Evolutionary conservation across 371 early-diverging fungal genomes (phyloP).

Genomic region (Mucor racemosus): DNA sequence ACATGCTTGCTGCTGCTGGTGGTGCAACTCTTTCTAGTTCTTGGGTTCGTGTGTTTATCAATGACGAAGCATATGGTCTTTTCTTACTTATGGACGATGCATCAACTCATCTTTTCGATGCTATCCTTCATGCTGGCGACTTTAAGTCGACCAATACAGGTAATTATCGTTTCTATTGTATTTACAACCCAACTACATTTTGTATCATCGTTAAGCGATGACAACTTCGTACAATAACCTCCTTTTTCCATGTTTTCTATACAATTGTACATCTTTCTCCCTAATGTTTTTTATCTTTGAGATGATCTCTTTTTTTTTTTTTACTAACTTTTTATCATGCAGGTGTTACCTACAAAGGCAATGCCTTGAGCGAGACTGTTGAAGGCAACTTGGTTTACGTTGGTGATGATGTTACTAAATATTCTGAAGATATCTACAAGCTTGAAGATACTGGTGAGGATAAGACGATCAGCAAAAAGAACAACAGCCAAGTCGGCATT

Average conservation of each 20-base stretch:
- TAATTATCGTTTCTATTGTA: neutral
- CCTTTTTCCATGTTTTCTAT: no score
- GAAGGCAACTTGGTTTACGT: conserved; percentile 47
- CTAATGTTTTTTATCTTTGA: no score
- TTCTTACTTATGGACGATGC: conserved; percentile 62
- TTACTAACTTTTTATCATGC: conserved; percentile 2
- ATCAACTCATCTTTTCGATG: conserved; percentile 50
- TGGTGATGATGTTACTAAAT: conserved; percentile 42
- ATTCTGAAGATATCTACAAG: conserved; percentile 51
- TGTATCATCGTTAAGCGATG: no score
- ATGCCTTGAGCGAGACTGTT: conserved; percentile 31
- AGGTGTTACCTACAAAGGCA: conserved; percentile 51
- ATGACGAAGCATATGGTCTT: conserved; percentile 57
- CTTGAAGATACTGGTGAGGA: conserved; percentile 40
- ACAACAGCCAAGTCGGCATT: conserved; percentile 27
- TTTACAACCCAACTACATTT: conserved; percentile 3
- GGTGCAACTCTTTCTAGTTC: conserved; percentile 55
- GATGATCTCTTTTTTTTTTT: no score
- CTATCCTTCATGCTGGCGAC: conserved; percentile 43
- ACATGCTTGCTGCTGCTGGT: conserved; percentile 57
- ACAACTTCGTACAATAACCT: no score
- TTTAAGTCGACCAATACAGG: conserved; percentile 35
- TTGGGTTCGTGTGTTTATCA: conserved; percentile 57
- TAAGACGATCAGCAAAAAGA: conserved; percentile 24
- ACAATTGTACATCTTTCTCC: neutral